Evolutionary conservation across 768 basidiomycete genomes (phyloP).

Genomic region (Collybiopsis confluens): DNA sequence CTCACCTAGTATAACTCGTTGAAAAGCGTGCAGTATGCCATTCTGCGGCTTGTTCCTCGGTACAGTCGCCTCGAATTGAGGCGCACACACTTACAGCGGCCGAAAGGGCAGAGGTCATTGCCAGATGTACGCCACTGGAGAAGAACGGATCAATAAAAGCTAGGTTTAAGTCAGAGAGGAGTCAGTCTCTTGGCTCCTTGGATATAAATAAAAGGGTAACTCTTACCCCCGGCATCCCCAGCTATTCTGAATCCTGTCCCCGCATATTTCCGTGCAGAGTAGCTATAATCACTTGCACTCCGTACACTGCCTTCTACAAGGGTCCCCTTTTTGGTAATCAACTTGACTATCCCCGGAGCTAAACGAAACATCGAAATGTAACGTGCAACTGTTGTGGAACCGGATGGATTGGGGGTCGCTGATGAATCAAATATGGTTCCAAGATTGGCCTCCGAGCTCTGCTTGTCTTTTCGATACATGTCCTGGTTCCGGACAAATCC

Average conservation of each 20-base stretch:
- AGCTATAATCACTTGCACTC: conserved; percentile 32
- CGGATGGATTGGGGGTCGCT: conserved; percentile 10
- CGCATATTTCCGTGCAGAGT: conserved; percentile 28
- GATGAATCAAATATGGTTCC: conserved; percentile 7
- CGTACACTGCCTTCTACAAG: conserved; percentile 9
- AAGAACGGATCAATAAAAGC: conserved; percentile 46
- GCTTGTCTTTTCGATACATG: conserved; percentile 28
- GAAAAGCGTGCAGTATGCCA: conserved; percentile 33
- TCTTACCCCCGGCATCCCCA: conserved; percentile 39
- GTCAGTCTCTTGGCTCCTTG: too few relatives aligned
- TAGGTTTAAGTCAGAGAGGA: conserved; percentile 14
- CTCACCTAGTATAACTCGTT: conserved; percentile 30
- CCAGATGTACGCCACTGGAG: conserved; percentile 40
- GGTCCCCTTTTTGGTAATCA: conserved; percentile 26
- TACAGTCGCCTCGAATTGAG: conserved; percentile 24
- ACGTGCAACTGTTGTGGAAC: conserved; percentile 28
- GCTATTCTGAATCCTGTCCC: conserved; percentile 31
- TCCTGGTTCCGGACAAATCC: conserved; percentile 45
- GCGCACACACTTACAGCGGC: conserved; percentile 34
- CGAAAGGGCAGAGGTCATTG: conserved; percentile 31
- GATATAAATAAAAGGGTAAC: not conserved
- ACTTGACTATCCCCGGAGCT: conserved; percentile 36
- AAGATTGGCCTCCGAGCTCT: conserved; percentile 11
- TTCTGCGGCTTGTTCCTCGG: conserved; percentile 23
- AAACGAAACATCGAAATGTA: conserved; percentile 42